These are phyloP conservation scores for Penicillium ucsense DNA, from an alignment of 495 filamentous ascomycete species.

Conservation along the genomic window DNA sequence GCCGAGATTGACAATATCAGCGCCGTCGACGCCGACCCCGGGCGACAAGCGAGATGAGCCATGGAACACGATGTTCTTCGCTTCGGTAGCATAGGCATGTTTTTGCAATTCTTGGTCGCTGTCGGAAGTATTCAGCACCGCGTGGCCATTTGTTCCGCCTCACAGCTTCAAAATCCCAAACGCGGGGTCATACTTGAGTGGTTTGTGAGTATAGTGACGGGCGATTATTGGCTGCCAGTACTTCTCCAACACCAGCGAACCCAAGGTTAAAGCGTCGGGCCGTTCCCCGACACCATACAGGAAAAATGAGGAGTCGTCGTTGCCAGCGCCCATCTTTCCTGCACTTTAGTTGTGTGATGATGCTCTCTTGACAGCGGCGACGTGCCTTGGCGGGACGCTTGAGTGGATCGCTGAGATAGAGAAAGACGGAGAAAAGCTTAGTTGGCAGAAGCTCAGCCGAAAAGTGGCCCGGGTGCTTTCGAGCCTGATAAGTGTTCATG, in stretches of 20 bases:
- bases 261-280: slow-evolving; percentile 18
- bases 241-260: slow-evolving; percentile 17
- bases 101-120: slow-evolving; percentile 13
- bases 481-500: too few species aligned
- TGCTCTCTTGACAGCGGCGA: too few species aligned
- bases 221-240: slow-evolving; percentile 22
- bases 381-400: too few species aligned
- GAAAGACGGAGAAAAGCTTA: too few species aligned
- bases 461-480: too few species aligned
- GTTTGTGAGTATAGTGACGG: slow-evolving; percentile 17
- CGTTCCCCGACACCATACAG: slow-evolving; percentile 19
- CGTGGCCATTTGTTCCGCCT: too few species aligned
- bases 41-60: slow-evolving; percentile 11
- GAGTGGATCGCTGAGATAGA: too few species aligned
- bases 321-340: slow-evolving; percentile 1
- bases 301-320: slow-evolving; percentile 17
- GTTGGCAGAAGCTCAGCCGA: too few species aligned
- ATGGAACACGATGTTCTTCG: slow-evolving; percentile 13
- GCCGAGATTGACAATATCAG: slow-evolving; percentile 16
- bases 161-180: too few species aligned
- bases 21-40: slow-evolving; percentile 8
- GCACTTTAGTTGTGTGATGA: too few species aligned
- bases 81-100: slow-evolving; percentile 9
- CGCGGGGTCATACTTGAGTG: slow-evolving; percentile 6
- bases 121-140: neutral